Evolutionary conservation across 164 flowering plant species (phyloP), one percentile per base, ranked within the genome.

Genomic region (Cinnamomum micranthum): DNA sequence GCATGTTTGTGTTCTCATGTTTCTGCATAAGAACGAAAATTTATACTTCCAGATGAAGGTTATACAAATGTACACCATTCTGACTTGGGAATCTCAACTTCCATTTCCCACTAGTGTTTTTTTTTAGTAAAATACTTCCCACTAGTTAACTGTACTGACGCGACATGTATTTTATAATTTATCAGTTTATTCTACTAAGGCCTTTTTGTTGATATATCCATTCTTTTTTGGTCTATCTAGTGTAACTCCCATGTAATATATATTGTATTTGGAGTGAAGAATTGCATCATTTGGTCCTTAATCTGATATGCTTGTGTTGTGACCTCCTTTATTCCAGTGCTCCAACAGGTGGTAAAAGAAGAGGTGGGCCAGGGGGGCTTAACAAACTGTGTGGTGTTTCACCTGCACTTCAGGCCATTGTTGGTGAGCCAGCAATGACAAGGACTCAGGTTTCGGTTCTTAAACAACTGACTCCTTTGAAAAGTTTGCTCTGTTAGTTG

Each of bases 361-460:
- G 88, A 90, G 99, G 98, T 73, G 98, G 99, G 1, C 88, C 99
- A 2, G 99, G 99, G 5, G 98, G 99, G 59, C 77, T 93, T 28
- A 95, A 87, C 86, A 95, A 95, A 81, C 84, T 95, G 0, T 95
- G 99, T 80, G 91, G 93, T 75, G 96, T 93, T 76, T 86, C 99
- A 41, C 97, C 98, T 77, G 92, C 84, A 78, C 93, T 95, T 70
- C 97, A 95, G 81, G 86, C 86, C 71, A 83, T 95, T 75, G 98
- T 93, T 80, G 97, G 99, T 35, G 86, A 89, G 78, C 90, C 98
- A 73, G 82, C 89, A 13, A 74, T 95, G 83, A 88, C 98, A 52
- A 87, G 99, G 81, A 95, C 99, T 58, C 94, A 95, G 97, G 99
- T 93, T 72, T 10, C 55, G 20, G 28, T 23, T 41, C 60, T 19